Evolutionary conservation across 176 grass and related monocot species (phyloP).

Genomic region (Oryza glumipatula): DNA sequence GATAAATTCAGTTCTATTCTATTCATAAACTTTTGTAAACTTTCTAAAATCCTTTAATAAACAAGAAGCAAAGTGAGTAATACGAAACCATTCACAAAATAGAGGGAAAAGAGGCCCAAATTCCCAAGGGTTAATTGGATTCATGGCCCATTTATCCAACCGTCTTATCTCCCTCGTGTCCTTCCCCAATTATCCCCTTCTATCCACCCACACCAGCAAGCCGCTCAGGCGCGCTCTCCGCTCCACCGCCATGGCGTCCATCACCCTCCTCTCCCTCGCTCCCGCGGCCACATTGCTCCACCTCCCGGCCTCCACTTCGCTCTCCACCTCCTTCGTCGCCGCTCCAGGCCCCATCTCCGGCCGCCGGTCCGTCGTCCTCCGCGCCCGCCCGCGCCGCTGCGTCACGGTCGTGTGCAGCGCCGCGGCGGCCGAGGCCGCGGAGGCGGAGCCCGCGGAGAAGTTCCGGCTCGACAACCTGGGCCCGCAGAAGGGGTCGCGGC

Average conservation of each 20-base stretch:
- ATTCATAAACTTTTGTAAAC: background rate
- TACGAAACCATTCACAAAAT: background rate
- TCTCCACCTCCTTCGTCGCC: conserved; percentile 35
- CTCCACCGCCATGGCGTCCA: conserved; percentile 54
- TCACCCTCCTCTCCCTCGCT: conserved; percentile 53
- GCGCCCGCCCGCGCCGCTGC: conserved; percentile 28
- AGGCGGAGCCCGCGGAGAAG: conserved; percentile 41
- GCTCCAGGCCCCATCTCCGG: conserved; percentile 18
- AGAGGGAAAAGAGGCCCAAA: background rate
- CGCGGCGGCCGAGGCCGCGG: conserved; percentile 29
- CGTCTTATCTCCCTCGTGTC: conserved; percentile 16
- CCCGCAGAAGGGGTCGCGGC: conserved; percentile 77
- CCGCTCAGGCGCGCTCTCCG: conserved; percentile 23
- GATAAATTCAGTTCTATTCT: background rate
- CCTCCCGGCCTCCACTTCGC: conserved; percentile 26
- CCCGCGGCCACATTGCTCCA: conserved; percentile 42
- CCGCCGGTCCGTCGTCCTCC: conserved; percentile 7
- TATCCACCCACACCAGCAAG: conserved; percentile 44
- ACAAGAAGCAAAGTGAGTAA: background rate
- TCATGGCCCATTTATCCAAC: background rate
- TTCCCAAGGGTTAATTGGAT: background rate
- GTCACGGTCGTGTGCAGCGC: conserved; percentile 50
- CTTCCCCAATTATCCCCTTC: conserved; percentile 21
- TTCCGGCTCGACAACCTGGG: conserved; percentile 85
- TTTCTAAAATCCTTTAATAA: background rate